Base-by-base conservation (phyloP, 441 rosid species). In the Adansonia grandidieri region DNA sequence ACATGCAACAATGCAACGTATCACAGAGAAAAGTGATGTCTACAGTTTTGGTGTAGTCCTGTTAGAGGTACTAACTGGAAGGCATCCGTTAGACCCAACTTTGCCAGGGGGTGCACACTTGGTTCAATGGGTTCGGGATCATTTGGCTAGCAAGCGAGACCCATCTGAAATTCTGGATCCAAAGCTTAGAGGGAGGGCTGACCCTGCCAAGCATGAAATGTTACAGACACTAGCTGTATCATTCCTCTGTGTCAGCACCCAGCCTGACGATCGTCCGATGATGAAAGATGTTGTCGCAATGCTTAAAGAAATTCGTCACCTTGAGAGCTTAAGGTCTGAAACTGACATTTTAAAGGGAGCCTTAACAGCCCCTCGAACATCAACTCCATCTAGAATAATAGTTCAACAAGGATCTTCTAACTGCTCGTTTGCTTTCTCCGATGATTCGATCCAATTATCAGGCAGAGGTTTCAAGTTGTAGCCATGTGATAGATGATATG, bases 221-320 rank as follows among this genome's bases (percentile, higher is more conserved):
- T 87, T 91, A 9, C 99, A 96, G 56, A 96, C 97, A 5, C 84
- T 96, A 20, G 98, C 99, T 10, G 97, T 90, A 19, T 92, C 99
- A 9, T 87, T 90, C 75, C 90, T 96, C 5, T 96, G 99, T 76
- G 84, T 90, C 76, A 87, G 92, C 87, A 81, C 86, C 15, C 80
- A 82, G 60, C 85, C 89, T 1, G 80, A 82, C 2, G 97, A 93
- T 70, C 89, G 98, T 40, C 99, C 99, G 2, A 88, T 83, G 80
- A 96, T 96, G 99, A 96, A 87, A 79, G 99, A 96, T 47, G 88
- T 96, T 3, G 98, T 87, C 5, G 99, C 99, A 2, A 92, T 96
- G 98, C 95, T 96, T 47, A 91, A 88, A 85, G 99, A 92, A 87
- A 95, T 95, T 74, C 82, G 91, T 28, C 92, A 91, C 13, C 72